These are phyloP conservation scores for Daldinia caldariorum DNA, from an alignment of 495 filamentous ascomycete genomes.

Conservation along the genomic window DNA sequence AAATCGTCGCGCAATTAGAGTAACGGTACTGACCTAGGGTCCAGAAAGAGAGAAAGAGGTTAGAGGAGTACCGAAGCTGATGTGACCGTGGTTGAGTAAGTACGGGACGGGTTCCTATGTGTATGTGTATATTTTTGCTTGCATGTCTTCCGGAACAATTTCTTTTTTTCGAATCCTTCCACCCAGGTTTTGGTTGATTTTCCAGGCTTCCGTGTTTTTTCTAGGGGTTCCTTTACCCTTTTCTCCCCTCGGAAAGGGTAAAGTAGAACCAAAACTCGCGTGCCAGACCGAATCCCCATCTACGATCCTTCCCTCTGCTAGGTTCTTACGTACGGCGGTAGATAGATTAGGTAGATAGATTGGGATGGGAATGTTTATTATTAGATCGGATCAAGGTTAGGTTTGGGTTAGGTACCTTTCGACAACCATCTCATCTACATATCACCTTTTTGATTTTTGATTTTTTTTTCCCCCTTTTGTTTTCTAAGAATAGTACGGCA, in stretches of 20 bases:
- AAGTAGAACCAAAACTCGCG: background rate
- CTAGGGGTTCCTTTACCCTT: background rate
- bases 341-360: background rate
- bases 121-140: background rate
- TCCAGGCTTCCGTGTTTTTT: no score
- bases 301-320: constrained; percentile 34
- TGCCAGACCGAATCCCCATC: constrained; percentile 22
- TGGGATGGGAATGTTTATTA: constrained; percentile 4
- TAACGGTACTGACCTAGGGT: no score
- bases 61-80: constrained; percentile 8
- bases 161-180: constrained; percentile 27
- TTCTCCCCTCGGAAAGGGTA: constrained; percentile 3
- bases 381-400: background rate
- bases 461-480: background rate
- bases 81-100: constrained; percentile 10
- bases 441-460: background rate
- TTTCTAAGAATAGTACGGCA: constrained; percentile 4
- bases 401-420: background rate
- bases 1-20: no score
- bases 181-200: constrained; percentile 18
- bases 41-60: no score
- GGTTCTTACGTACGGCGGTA: constrained; percentile 4
- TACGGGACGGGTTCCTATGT: constrained; percentile 12
- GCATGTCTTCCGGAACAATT: constrained; percentile 5
- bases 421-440: background rate